Evolutionary conservation across 192 early-diverging fungal species (phyloP), one percentile per base, ranked within the genome.

Genomic region (Coemansia nantahalensis): DNA sequence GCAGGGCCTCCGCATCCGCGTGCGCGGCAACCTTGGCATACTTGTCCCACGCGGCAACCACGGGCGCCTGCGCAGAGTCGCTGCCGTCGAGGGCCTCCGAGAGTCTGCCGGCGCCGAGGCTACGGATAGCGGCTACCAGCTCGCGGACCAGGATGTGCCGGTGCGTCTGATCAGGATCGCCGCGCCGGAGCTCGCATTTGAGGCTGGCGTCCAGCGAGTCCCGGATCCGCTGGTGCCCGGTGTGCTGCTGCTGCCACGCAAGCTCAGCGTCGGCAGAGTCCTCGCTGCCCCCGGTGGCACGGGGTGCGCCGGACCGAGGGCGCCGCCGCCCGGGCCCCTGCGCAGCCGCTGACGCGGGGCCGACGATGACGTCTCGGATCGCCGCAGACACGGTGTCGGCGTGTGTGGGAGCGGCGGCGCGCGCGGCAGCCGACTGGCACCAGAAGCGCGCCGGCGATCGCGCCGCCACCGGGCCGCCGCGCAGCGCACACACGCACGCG

Each of bases 31-130:
- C 59, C 24, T 51, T 63, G 32, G 16, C 19, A 48, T 75, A 75
- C 47, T 67, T 53, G 8, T 47, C n/a, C 69, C 69, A 73, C 8
- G 62, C 69, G 1, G 42, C 45, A 35, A 13, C n/a, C 15, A 16
- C 45, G 12, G 17, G 30, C 7, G 17, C 18, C 44, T 22, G 16
- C 30, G 26, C 24, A 13, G 9, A 7, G 26, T 28, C 26, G 11
- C 21, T 17, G 17, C 12, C 39, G 41, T 19, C 56, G 12, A 23
- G 23, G 21, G n/a, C n/a, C 10, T 35, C 8, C 19, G 30, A 30
- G 18, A 21, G 19, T 8, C 39, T 22, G 1, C 21, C 28, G 4
- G 5, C 16, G 26, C 24, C 36, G 45, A 55, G 22, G 22, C 26
- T 33, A n/a, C 43, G 62, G 17, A 73, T 31, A 15, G 45, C 33